phyloP scores from a whole-genome alignment of 176 grass and related monocot species.

The Triticum dicoccoides region DNA sequence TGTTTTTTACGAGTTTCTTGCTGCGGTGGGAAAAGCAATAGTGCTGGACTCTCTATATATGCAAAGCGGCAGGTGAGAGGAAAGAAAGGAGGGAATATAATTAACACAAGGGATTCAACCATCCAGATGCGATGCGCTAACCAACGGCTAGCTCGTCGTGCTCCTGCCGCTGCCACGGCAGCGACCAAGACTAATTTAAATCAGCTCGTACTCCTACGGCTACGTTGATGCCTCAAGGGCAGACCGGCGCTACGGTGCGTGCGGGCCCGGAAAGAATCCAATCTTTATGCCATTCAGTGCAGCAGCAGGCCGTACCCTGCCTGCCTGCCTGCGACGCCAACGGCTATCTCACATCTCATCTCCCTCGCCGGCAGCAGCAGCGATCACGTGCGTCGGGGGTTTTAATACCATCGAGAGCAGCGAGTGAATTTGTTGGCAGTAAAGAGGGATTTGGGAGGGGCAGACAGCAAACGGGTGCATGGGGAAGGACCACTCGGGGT shows the following conservation, averaged over 20 bases:
- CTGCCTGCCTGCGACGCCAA: conserved; percentile 1
- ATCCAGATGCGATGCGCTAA: conserved; percentile 49
- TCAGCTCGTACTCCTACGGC: not conserved
- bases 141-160: conserved; percentile 37
- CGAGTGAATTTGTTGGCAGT: conserved; percentile 9
- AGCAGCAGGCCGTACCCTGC: not conserved
- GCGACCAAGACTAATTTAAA: not conserved
- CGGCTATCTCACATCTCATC: not conserved
- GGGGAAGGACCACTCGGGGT: not conserved
- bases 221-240: not conserved
- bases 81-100: conserved; percentile 55
- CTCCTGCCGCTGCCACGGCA: not conserved
- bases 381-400: conserved; percentile 6
- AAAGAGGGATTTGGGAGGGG: not conserved
- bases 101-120: conserved; percentile 13
- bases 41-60: conserved; percentile 33
- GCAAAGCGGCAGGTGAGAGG: not conserved
- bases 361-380: not conserved
- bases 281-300: conserved; percentile 32
- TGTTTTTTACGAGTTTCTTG: conserved; percentile 23
- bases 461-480: not conserved
- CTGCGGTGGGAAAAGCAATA: conserved; percentile 27
- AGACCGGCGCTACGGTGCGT: not conserved
- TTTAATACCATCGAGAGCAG: conserved; percentile 26
- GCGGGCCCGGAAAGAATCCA: conserved; percentile 23